These are phyloP conservation scores for Vitis hybrid DNA, from an alignment of 177 flowering plant genomes.

Conservation along the genomic window DNA sequence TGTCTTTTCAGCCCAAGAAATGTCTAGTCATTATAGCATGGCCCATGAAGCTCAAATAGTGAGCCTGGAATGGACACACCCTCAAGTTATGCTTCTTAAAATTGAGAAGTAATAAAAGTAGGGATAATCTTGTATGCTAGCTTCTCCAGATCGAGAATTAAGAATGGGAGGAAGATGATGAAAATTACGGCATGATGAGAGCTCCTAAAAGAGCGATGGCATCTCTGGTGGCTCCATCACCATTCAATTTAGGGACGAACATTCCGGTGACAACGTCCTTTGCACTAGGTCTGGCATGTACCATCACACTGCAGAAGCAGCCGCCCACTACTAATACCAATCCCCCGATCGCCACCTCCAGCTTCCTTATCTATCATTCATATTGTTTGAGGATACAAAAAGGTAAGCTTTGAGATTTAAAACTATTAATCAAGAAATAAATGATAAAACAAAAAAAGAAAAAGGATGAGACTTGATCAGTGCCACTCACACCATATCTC, in stretches of 20 bases:
- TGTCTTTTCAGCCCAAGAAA: too few relatives aligned
- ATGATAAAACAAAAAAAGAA: neutral
- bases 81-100: too few relatives aligned
- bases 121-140: too few relatives aligned
- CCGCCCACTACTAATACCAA: slow-evolving; percentile 21
- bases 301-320: slow-evolving; percentile 23
- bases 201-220: slow-evolving; percentile 34
- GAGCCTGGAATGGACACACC: too few relatives aligned
- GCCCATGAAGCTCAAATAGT: too few relatives aligned
- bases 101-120: too few relatives aligned
- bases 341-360: slow-evolving; percentile 19
- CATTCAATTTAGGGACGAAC: too few relatives aligned
- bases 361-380: slow-evolving; percentile 22
- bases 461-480: neutral
- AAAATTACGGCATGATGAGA: slow-evolving; percentile 22
- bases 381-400: neutral
- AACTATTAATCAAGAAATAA: neutral
- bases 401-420: neutral
- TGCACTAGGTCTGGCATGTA: slow-evolving; percentile 14
- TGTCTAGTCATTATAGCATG: too few relatives aligned
- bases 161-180: neutral
- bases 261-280: slow-evolving; percentile 6
- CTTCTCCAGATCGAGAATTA: neutral
- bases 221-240: slow-evolving; percentile 16
- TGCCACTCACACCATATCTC: slow-evolving; percentile 18